Evolutionary conservation across 1,284 basidiomycete species (phyloP), one percentile per base, ranked within the genome.

Genomic region (Pseudomicrostroma phylloplanum): DNA sequence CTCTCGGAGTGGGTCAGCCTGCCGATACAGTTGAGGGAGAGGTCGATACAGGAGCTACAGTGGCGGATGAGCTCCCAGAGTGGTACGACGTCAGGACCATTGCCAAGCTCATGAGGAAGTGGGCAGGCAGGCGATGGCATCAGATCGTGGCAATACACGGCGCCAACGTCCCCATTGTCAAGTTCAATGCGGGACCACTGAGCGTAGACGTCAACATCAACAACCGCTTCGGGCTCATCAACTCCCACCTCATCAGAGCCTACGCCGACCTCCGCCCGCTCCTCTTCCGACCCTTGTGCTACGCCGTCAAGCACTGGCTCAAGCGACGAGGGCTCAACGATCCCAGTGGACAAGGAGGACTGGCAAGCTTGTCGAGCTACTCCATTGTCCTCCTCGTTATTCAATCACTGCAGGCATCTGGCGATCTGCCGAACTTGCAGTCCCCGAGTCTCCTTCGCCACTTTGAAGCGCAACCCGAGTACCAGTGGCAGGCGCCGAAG

Each of bases 371-470:
- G 61, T 71, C 66, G 55, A 70, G 67, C 51, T 76, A 76, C 66
- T 70, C 73, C 3, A 65, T 74, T n/a, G 64, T 66, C 6, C 66
- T 76, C 13, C 64, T 73, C 66, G 71, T 71, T 9, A 68, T 81
- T 56, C 67, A 75, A 23, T 78, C 75, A 55, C 70, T 80, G 6
- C 80, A 80, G 60, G 49, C 63, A 1, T 60, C 67, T 51, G 64
- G 65, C 0, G 41, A 78, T 43, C 62, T 81, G 17, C 80, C 80
- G 1, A 80, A 80, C 55, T 65, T 81, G 4, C 80, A 81, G 51
- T 69, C 70, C 49, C 57, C 65, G 1, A 23, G 40, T 4, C 63
- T 80, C 6, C 72, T 80, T 39, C 58, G 53, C 1, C 56, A 55
- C 17, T 63, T 67, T n/a, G 60, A 59, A 17, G 55, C 62, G 48